Evolutionary conservation across 129 eudicot genomes (phyloP).

Genomic region (Glebionis coronaria): DNA sequence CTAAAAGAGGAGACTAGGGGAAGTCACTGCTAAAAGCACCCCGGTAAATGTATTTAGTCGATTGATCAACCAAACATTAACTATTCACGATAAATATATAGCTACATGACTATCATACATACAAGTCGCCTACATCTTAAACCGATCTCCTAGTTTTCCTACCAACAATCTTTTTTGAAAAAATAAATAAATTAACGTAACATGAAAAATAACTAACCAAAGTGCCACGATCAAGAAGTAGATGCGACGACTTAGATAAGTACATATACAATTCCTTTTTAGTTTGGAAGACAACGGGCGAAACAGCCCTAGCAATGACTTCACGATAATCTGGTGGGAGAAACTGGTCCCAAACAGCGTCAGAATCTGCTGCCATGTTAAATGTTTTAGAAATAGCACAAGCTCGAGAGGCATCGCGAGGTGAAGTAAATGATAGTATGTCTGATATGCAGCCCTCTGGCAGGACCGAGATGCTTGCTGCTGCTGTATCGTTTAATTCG

Average conservation of each 20-base stretch:
- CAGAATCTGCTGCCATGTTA: constrained; percentile 53
- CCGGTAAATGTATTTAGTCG: no score
- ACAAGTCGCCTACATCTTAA: no score
- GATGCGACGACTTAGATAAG: constrained; percentile 34
- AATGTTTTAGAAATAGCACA: constrained; percentile 37
- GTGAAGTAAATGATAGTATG: constrained; percentile 47
- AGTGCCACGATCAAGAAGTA: constrained; percentile 38
- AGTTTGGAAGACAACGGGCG: constrained; percentile 24
- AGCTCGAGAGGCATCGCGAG: constrained; percentile 51
- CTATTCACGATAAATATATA: no score
- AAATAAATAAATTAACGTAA: no score
- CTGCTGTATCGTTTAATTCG: not conserved
- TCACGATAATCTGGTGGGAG: constrained; percentile 48
- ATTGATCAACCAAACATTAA: no score
- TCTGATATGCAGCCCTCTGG: constrained; percentile 58
- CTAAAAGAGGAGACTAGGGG: no score
- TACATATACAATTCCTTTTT: constrained; percentile 40
- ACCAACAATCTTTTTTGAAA: no score
- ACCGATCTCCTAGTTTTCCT: no score
- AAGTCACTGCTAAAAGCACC: no score
- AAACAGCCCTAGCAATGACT: constrained; percentile 27
- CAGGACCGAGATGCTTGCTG: constrained; percentile 22
- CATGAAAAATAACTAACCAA: constrained; percentile 22
- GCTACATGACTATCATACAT: no score
- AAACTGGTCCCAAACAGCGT: constrained; percentile 54